These are phyloP conservation scores for Orychophragmus violaceus DNA, from an alignment of 345 rosid genomes.

Conservation along the genomic window DNA sequence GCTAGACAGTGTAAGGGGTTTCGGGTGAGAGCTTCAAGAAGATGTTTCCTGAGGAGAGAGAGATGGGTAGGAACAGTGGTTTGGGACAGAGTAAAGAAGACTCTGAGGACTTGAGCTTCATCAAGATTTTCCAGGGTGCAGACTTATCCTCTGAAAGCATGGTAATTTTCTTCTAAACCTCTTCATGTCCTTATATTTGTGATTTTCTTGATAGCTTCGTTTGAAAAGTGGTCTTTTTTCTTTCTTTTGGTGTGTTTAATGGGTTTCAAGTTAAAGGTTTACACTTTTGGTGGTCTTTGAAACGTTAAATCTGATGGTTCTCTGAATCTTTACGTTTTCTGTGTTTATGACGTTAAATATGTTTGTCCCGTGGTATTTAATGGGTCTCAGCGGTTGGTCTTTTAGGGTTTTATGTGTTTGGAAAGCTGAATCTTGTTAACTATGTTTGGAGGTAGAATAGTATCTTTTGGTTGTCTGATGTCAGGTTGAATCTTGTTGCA, in stretches of 20 bases:
- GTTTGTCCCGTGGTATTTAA: neutral
- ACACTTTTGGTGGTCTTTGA: neutral
- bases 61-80: constrained; percentile 3
- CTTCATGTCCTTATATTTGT: neutral
- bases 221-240: neutral
- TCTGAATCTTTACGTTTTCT: neutral
- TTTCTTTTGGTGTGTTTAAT: neutral
- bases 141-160: constrained; percentile 21
- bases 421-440: neutral
- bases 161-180: constrained; percentile 7
- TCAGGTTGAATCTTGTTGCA: neutral
- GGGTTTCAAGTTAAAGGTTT: neutral
- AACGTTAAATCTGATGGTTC: neutral
- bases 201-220: neutral
- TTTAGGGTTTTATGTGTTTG: neutral
- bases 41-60: neutral
- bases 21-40: neutral
- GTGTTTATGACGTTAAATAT: neutral
- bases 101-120: neutral
- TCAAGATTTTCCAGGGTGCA: constrained; percentile 17
- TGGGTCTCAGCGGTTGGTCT: neutral
- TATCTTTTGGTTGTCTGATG: neutral
- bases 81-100: neutral
- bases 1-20: neutral
- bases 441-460: neutral